phyloP scores from a whole-genome alignment of 306 rosid species.

The Ziziphus jujuba region DNA sequence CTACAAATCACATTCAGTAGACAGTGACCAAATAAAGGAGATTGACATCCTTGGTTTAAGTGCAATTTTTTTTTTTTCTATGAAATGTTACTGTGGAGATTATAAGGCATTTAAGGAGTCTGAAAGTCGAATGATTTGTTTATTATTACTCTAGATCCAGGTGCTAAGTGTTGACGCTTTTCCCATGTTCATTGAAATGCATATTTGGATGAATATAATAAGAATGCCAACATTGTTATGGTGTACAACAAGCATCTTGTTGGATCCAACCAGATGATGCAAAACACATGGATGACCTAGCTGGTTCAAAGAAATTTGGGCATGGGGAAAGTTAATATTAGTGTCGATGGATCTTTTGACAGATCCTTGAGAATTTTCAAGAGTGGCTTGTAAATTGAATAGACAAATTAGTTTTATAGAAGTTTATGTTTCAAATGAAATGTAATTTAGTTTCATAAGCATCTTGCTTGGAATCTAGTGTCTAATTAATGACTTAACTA shows the following conservation, averaged over 20 bases:
- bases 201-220: too few relatives aligned
- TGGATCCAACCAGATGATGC: neutral
- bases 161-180: neutral
- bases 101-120: conserved; percentile 7
- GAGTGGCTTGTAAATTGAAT: neutral
- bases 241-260: neutral
- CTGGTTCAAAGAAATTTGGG: neutral
- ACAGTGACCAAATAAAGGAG: neutral
- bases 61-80: neutral
- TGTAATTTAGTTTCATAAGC: too few relatives aligned
- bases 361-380: neutral
- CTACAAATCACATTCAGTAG: neutral
- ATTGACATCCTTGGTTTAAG: neutral
- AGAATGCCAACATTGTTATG: neutral
- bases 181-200: too few relatives aligned
- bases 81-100: neutral
- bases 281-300: neutral
- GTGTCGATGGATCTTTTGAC: neutral
- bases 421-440: too few relatives aligned
- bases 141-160: neutral
- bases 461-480: too few relatives aligned
- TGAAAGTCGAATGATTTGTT: conserved; percentile 1
- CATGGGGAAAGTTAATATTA: neutral
- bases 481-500: too few relatives aligned
- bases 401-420: neutral